These are phyloP conservation scores for Passalora sequoiae DNA, from an alignment of 2,329 filamentous ascomycete species.

Conservation along the genomic window DNA sequence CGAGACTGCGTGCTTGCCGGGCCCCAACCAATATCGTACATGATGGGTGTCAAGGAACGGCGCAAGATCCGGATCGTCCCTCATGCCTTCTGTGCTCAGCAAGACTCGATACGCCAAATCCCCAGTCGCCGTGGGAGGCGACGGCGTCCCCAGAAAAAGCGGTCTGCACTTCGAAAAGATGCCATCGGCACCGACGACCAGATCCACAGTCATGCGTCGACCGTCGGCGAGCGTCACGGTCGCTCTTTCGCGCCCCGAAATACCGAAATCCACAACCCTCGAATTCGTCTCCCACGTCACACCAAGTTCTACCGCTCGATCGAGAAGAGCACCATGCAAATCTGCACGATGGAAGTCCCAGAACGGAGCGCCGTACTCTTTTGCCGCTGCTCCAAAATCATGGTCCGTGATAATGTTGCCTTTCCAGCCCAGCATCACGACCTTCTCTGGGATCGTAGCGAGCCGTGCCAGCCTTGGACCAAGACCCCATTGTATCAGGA, in stretches of 20 bases:
- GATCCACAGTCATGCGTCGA: conserved; percentile 36
- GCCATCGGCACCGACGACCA: conserved; percentile 48
- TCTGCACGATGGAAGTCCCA: conserved; percentile 54
- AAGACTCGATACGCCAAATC: conserved; percentile 50
- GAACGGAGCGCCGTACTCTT: conserved; percentile 41
- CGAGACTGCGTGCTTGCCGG: conserved; percentile 50
- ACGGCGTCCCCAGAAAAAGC: conserved; percentile 41
- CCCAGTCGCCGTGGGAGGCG: conserved; percentile 47
- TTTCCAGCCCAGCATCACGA: conserved; percentile 52
- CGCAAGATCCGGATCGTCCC: conserved; percentile 44
- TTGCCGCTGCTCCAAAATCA: conserved; percentile 40
- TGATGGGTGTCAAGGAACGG: conserved; percentile 45
- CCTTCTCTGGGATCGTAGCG: conserved; percentile 41
- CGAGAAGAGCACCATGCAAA: conserved; percentile 46
- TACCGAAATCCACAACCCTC: conserved; percentile 40
- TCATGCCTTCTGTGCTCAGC: conserved; percentile 43
- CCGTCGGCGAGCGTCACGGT: conserved; percentile 41
- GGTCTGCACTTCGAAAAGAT: conserved; percentile 43
- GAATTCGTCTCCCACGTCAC: conserved; percentile 43
- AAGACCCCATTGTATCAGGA: conserved; percentile 49
- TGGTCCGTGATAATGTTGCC: conserved; percentile 46
- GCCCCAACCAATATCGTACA: conserved; percentile 51
- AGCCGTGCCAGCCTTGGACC: conserved; percentile 37
- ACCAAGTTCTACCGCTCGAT: conserved; percentile 47
- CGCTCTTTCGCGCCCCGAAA: conserved; percentile 16